Base-by-base conservation (phyloP, 2,329 filamentous ascomycete species). In the Clarireedia hainanense region DNA sequence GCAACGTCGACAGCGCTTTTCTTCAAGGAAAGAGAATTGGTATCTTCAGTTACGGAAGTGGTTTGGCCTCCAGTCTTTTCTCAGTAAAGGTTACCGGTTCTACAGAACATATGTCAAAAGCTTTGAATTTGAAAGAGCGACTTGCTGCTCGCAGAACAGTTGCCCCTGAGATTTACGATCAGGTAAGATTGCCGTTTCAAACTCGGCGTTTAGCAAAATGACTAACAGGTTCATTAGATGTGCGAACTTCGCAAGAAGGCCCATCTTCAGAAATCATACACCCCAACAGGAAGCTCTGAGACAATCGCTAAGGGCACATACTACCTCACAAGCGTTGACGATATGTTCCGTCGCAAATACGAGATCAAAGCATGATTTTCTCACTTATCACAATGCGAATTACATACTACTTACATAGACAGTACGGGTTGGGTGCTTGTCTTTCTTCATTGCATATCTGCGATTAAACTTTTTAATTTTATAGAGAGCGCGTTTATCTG, bases 281-380 rank as follows among this genome's bases (percentile, higher is more conserved):
- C 76, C 61, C 89, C 89, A 59, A 72, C 78, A 66, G 89, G 89
- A 57, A 83, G 83, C 52, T 68, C 78, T 27, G 85, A 87, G 47
- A 87, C 81, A 63, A 80, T 94, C 56, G 69, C 71, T 58, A 73
- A 80, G 58, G 85, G 83, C 57, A 83, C 84, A 23, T 94, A 92
- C 77, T 94, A 91, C 75, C 79, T 94, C 57, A 83, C 82, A 68
- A 84, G 85, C 71, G 80, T 94, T 48, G 88, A 94, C 68, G 87
- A 89, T 65, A 90, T 90, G 87, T 94, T 89, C 84, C 85, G 87
- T 76, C 83, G 89, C 67, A 80, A 81, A 70, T 94, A 94, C 74
- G 74, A 78, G 56, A 70, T 91, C 75, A 88, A 91, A 80, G 84
- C 80, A 71, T 91, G 63, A 61, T 48, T 15, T 26, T 45, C 15